phyloP scores from a whole-genome alignment of 116 monocot species.

The Posidonia oceanica region DNA sequence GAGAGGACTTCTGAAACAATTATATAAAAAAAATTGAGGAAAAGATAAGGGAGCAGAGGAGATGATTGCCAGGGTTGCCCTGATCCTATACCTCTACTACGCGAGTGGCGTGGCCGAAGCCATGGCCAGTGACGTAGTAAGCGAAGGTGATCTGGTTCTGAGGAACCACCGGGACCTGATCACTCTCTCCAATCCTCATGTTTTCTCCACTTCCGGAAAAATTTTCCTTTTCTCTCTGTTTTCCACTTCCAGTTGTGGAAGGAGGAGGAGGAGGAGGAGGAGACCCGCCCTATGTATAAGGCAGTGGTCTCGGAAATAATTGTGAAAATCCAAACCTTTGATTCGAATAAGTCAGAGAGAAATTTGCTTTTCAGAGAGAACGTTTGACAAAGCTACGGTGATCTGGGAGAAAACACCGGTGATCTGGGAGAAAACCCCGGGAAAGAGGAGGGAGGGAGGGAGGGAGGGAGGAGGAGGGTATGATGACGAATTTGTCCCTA shows the following conservation, averaged over 20 bases:
- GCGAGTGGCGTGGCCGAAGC: slow-evolving; percentile 94
- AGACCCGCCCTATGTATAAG: neutral
- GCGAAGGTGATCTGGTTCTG: slow-evolving; percentile 46
- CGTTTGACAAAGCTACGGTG: too few relatives aligned
- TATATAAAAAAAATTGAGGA: neutral
- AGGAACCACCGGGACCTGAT: slow-evolving; percentile 6
- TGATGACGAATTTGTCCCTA: too few relatives aligned
- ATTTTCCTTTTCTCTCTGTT: neutral
- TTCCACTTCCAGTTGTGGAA: neutral
- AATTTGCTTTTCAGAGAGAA: too few relatives aligned
- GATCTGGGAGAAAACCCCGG: too few relatives aligned
- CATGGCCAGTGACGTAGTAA: slow-evolving; percentile 86
- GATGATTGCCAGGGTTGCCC: neutral
- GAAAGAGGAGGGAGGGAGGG: too few relatives aligned
- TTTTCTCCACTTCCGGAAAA: neutral
- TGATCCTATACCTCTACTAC: slow-evolving; percentile 60
- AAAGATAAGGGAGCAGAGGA: neutral
- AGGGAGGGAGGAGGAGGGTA: too few relatives aligned
- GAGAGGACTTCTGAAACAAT: neutral
- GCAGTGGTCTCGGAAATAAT: too few relatives aligned
- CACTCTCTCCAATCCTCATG: slow-evolving; percentile 2
- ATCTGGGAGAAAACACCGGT: too few relatives aligned
- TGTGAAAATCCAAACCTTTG: too few relatives aligned
- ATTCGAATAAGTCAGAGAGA: too few relatives aligned
- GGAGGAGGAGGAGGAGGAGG: neutral